A percentile compares a stretch with the other conserved stretches of the same genome.
Evolutionary conservation across 306 rosid genomes (phyloP).

Genomic region (Geum urbanum): DNA sequence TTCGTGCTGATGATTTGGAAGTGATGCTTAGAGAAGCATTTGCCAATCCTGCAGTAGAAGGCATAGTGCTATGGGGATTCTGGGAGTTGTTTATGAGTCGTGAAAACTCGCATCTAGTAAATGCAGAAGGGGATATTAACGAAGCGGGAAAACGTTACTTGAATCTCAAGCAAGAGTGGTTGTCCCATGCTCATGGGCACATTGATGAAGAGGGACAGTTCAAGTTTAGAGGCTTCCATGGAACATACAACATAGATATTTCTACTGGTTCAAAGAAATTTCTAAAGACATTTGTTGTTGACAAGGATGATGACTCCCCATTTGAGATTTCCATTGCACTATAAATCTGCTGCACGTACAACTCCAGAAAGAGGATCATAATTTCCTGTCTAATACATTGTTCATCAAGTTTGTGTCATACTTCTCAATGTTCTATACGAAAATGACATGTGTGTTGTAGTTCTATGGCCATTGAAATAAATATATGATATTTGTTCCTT

Average conservation of each 20-base stretch:
- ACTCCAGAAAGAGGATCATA: too few species aligned
- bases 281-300: conserved; percentile 70
- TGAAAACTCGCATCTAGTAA: conserved; percentile 61
- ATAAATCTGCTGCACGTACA: conserved; percentile 18
- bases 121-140: conserved; percentile 82
- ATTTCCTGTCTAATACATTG: background rate
- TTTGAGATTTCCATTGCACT: conserved; percentile 50
- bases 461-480: background rate
- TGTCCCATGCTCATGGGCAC: conserved; percentile 55
- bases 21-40: conserved; percentile 72
- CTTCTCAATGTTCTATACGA: background rate
- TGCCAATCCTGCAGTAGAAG: conserved; percentile 77
- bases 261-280: conserved; percentile 35
- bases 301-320: conserved; percentile 58
- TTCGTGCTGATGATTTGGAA: conserved; percentile 82
- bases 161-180: conserved; percentile 72
- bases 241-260: conserved; percentile 62
- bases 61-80: conserved; percentile 86
- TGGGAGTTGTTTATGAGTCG: conserved; percentile 92
- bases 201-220: conserved; percentile 51
- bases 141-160: conserved; percentile 73
- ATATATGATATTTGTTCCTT: background rate
- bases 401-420: background rate
- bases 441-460: background rate
- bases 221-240: conserved; percentile 76